These are phyloP conservation scores for Teunomyces stri DNA, from an alignment of 805 yeast species.

Conservation along the genomic window DNA sequence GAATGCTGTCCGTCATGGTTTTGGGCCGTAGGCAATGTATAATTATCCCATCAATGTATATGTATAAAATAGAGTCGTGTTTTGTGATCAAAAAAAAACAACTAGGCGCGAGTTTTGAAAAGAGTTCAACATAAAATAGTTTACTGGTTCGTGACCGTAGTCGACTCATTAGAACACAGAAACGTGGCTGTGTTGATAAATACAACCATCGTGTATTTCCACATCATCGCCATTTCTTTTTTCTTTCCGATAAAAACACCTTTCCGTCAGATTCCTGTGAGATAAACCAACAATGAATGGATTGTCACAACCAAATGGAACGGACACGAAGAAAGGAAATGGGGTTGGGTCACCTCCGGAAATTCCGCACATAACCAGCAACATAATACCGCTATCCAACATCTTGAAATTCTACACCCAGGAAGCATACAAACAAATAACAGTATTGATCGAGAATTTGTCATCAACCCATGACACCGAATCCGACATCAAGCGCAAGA, in stretches of 20 bases:
- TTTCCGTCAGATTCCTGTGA: background rate
- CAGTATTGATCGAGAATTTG: slow-evolving; percentile 58
- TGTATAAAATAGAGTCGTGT: background rate
- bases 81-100: background rate
- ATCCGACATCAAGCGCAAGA: slow-evolving; percentile 63
- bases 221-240: background rate
- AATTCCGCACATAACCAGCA: slow-evolving; percentile 71
- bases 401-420: slow-evolving; percentile 58
- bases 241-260: background rate
- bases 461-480: slow-evolving; percentile 45
- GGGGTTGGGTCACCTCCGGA: slow-evolving; percentile 27
- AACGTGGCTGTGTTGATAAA: background rate
- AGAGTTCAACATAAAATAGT: background rate
- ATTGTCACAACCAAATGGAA: slow-evolving; percentile 1
- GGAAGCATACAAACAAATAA: slow-evolving; percentile 62
- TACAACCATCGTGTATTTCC: background rate
- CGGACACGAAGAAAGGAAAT: slow-evolving; percentile 1
- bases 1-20: slow-evolving; percentile 9
- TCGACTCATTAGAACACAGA: background rate
- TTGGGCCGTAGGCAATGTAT: background rate
- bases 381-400: slow-evolving; percentile 63
- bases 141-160: background rate
- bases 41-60: background rate
- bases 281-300: slow-evolving; percentile 1
- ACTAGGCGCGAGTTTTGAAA: background rate